Percentiles rank a stretch among this genome's conserved stretches.
Conservation (phyloP, 305 asterid genomes). For the Fraxinus xanthoxyloides region DNA sequence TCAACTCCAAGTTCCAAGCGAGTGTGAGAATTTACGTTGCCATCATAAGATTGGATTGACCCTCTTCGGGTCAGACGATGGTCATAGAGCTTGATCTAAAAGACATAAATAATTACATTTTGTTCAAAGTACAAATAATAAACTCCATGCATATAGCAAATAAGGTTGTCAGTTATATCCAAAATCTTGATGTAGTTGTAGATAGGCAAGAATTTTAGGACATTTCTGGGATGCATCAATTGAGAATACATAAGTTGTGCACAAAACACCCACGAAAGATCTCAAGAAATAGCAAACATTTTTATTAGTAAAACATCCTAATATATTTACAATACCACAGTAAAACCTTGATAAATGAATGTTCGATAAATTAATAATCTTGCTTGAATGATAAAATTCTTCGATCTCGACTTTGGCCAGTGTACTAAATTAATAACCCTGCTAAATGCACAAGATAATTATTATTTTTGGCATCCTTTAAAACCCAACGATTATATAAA, state of each 20-base stretch:
- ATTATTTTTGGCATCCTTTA: too few species aligned
- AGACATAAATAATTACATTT: conserved; percentile 4
- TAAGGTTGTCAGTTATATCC: neutral
- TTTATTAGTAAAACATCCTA: neutral
- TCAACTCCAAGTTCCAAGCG: conserved; percentile 81
- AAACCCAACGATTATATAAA: too few species aligned
- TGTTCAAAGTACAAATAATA: neutral
- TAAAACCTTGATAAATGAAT: too few species aligned
- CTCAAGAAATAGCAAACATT: neutral
- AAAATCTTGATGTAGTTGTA: neutral
- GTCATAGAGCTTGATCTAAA: conserved; percentile 86
- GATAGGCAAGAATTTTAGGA: neutral
- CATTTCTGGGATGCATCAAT: neutral
- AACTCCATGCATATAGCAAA: neutral
- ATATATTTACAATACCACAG: neutral
- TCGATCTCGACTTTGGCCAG: too few species aligned
- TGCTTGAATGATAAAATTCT: too few species aligned
- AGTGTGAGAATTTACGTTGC: conserved; percentile 74
- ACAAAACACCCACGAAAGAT: neutral
- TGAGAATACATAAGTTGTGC: neutral
- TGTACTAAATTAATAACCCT: too few species aligned
- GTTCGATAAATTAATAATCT: too few species aligned
- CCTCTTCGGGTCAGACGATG: conserved; percentile 68
- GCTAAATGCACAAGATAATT: too few species aligned
- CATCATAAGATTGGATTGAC: conserved; percentile 78